A percentile compares a stretch with the other conserved stretches of the same genome.
Conservation (phyloP, 257 asterid species). For the Plantago elongata region DNA sequence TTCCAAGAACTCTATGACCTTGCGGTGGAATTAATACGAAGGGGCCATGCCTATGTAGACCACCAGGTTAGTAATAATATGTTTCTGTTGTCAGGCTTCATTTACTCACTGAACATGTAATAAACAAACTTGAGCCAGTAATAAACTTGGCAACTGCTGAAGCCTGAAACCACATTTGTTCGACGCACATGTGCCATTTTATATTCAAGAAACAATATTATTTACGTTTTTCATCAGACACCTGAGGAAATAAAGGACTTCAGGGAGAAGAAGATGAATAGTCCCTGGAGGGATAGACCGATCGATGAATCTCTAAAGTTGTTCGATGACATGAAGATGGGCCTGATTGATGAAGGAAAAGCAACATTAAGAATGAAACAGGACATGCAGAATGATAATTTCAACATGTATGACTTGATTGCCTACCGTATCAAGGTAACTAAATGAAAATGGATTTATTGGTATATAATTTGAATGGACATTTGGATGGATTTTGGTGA, state of each 20-base stretch:
- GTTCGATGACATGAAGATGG: constrained; percentile 88
- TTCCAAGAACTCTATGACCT: constrained; percentile 86
- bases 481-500: no score
- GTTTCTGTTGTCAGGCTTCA: no score
- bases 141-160: no score
- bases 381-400: constrained; percentile 95
- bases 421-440: constrained; percentile 95
- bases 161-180: no score
- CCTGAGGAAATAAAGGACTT: constrained; percentile 92
- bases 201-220: no score
- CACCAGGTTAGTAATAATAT: constrained; percentile 64
- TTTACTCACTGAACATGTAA: no score
- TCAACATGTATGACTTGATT: constrained; percentile 91
- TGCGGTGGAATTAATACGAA: constrained; percentile 77
- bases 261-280: constrained; percentile 82
- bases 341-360: constrained; percentile 83
- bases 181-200: no score
- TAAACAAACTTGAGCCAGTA: no score
- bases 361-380: constrained; percentile 97
- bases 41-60: constrained; percentile 93
- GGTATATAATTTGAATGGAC: no score
- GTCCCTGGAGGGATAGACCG: constrained; percentile 96
- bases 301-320: constrained; percentile 70
- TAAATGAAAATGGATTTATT: constrained; percentile 9
- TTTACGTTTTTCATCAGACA: constrained; percentile 40